Base-by-base conservation (phyloP, 1,284 basidiomycete species). In the Lignosus rhinocerotis region DNA sequence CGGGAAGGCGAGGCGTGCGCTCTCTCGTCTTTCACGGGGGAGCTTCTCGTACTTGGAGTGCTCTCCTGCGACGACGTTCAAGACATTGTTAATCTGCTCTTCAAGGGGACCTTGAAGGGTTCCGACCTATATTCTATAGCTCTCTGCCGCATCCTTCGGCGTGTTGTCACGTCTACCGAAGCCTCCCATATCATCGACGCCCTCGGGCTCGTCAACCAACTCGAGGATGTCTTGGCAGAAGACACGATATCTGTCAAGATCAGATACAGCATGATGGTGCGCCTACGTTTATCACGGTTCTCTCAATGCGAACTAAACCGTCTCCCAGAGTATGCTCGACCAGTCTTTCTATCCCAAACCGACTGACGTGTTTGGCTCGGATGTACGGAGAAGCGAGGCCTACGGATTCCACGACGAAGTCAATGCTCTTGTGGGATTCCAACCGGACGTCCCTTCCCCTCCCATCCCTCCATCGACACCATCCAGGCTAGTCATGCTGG, bases 251-350 rank as follows among this genome's bases (percentile, higher is more conserved):
- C 69, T 3, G 56, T 62, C 11, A 67, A 60, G 54, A 58, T 65
- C 25, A 69, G 70, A 8, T 72, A 66, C 48, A 58, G 67, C 42
- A 56, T 72, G 59, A 68, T 71, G 68, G 71, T 71, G 19, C 48
- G 67, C 32, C 12, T 10, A 25, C 14, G 11, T 33, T 14, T 43
- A 38, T 47, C 21, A 31, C 59, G 11, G 11, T 19, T 25, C 45
- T 21, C 10, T 36, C 43, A 17, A 14, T 9, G 4, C 36, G 14
- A 39, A 39, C n/a, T n/a, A 39, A 39, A n/a, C 16, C 41, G 25
- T 39, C 33, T 21, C 21, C 16, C 17, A 52, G 21, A 42, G 39
- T 36, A 60, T 68, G 49, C 64, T 65, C 10, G 67, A 72, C 51
- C 57, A 67, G 19, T 66, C 64, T 19, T 42, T 62, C 14, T 64